Conservation (phyloP, 108 stramenopile species). For the Pseudonitzschia multiseries region DNA sequence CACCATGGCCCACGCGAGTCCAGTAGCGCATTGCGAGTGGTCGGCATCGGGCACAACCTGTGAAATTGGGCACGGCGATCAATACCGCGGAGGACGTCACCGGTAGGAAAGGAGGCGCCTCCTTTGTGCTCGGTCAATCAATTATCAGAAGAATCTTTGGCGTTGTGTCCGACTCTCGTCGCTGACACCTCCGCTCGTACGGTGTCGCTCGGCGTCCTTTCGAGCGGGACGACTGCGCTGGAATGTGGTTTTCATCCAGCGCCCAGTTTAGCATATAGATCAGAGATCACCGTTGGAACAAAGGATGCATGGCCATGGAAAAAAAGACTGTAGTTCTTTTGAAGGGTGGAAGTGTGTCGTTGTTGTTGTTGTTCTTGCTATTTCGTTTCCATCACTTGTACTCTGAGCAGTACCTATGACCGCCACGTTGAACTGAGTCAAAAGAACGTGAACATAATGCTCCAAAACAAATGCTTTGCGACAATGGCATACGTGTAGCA, state of each 20-base stretch:
- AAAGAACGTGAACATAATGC: not conserved
- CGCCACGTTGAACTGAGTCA: not conserved
- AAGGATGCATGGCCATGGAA: constrained; percentile 13
- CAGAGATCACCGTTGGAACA: constrained; percentile 7
- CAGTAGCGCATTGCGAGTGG: not conserved
- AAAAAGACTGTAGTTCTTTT: too few relatives aligned
- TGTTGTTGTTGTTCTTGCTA: too few relatives aligned
- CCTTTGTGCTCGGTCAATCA: constrained; percentile 8
- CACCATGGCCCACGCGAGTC: not conserved
- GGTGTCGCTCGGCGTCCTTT: not conserved
- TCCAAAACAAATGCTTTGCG: too few relatives aligned
- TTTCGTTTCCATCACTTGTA: too few relatives aligned
- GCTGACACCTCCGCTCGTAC: not conserved
- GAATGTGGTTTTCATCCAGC: not conserved
- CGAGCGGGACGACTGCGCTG: not conserved
- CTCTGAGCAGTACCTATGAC: too few relatives aligned
- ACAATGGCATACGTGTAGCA: too few relatives aligned
- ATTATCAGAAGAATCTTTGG: constrained; percentile 15
- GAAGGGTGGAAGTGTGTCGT: too few relatives aligned
- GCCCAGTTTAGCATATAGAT: not conserved
- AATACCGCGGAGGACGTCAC: constrained; percentile 20
- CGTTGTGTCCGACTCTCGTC: not conserved
- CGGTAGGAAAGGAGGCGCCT: constrained; percentile 22
- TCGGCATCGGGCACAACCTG: not conserved
- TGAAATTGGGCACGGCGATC: not conserved